Base-by-base conservation (phyloP, 2,329 filamentous ascomycete genomes). In the Hypoxylon sp. region DNA sequence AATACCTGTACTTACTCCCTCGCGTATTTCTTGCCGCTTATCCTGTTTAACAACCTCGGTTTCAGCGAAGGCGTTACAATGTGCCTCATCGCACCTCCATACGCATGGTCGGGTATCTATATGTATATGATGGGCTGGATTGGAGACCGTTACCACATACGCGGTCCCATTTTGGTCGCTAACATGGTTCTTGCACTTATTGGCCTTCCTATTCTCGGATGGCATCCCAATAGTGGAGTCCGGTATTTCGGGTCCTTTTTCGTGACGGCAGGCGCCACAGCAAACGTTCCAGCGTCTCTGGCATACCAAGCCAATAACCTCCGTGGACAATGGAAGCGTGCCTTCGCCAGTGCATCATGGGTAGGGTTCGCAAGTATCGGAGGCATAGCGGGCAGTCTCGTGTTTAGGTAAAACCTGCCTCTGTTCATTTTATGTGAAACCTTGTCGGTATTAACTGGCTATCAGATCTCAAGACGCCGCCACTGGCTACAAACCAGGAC, bases 231-330 rank as follows among this genome's bases (percentile, higher is more conserved):
- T 67, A 71, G 86, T 2, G 82, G 76, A 1, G 85, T 88, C 8
- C 85, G 90, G 45, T 93, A 93, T 78, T 88, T 92, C 66, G 91
- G 91, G 57, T 85, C 93, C 61, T 94, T 94, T 80, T 80, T 94
- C 49, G 85, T 88, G n/a, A 90, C 91, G 0, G 90, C 91, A 0
- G 92, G 91, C 6, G 88, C 89, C 68, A 93, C 93, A 77, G 86
- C 89, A 69, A 96, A 96, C 75, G 83, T 95, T 3, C 93, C 93
- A 0, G 83, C 88, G 1, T 83, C 87, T 46, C 87, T 96, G 81
- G 86, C 91, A 0, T 96, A 93, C 80, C 92, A 95, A 80, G 91
- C 92, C 42, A 96, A 95, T 80, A 96, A 96, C 78, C 90, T 96
- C 73, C 89, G 91, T 55, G 93, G 92, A 0, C 92, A 96, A 79